A percentile compares a stretch with the other conserved stretches of the same genome.
These are phyloP conservation scores for Circinella umbellata DNA, from an alignment of 371 early-diverging fungal genomes.

Conservation along the genomic window DNA sequence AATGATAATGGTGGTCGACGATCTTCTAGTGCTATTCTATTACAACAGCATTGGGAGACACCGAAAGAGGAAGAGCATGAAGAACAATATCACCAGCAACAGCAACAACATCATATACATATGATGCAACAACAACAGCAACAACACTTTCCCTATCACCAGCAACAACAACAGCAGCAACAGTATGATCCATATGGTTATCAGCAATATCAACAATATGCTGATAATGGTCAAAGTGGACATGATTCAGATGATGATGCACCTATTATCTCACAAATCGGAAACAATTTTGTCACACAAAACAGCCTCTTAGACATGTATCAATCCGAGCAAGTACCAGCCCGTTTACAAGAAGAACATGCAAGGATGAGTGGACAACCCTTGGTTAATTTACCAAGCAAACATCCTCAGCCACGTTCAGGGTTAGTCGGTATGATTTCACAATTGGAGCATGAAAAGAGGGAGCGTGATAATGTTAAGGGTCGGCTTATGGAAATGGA, in stretches of 20 bases:
- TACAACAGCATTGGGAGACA: conserved; percentile 16
- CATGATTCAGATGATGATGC: conserved; percentile 28
- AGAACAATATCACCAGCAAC: not conserved
- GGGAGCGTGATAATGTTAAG: conserved; percentile 35
- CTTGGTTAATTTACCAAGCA: conserved; percentile 42
- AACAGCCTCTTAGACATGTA: conserved; percentile 36
- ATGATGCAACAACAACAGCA: not conserved
- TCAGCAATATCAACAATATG: conserved; percentile 8
- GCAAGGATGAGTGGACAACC: conserved; percentile 50
- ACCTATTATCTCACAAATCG: conserved; percentile 28
- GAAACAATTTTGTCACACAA: conserved; percentile 28
- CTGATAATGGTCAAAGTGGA: not conserved
- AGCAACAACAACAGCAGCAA: not conserved
- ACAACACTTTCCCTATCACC: not conserved
- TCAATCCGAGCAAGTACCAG: conserved; percentile 39
- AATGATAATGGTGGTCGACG: conserved; percentile 8
- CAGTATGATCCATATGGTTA: conserved; percentile 3
- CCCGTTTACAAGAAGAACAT: conserved; percentile 46
- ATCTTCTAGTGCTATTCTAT: conserved; percentile 7
- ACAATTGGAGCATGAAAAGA: conserved; percentile 46
- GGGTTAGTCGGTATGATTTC: conserved; percentile 56
- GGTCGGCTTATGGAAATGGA: conserved; percentile 30
- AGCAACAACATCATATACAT: not conserved
- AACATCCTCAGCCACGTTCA: conserved; percentile 43
- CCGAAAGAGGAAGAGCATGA: conserved; percentile 5